These are phyloP conservation scores for Acacia confusa DNA, from an alignment of 306 rosid genomes.

Conservation along the genomic window DNA sequence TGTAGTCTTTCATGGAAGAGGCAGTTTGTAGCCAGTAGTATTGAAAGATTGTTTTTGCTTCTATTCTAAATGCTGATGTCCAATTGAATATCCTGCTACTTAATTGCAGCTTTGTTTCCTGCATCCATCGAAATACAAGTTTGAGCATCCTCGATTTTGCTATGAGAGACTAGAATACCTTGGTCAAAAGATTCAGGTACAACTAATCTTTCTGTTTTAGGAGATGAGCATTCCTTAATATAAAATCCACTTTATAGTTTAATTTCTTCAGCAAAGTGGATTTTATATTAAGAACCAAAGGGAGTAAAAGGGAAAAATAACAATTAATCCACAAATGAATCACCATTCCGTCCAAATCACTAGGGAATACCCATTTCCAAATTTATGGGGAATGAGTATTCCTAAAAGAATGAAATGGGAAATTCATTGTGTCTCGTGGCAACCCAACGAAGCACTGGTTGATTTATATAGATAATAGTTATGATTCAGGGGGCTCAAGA, in stretches of 20 bases:
- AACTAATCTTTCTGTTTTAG: conserved; percentile 11
- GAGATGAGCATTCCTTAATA: too few species aligned
- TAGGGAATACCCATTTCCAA: background rate
- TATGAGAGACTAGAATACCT: conserved; percentile 85
- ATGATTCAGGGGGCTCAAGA: conserved; percentile 2
- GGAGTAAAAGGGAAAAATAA: too few species aligned
- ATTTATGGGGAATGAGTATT: too few species aligned
- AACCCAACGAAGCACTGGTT: background rate
- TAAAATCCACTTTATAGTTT: too few species aligned
- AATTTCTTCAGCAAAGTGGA: too few species aligned
- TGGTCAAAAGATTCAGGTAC: conserved; percentile 96
- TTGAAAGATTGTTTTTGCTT: conserved; percentile 11
- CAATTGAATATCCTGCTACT: conserved; percentile 21
- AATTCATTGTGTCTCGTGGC: too few species aligned
- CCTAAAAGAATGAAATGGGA: too few species aligned
- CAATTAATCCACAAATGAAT: too few species aligned
- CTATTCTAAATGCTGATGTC: conserved; percentile 29
- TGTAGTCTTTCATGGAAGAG: conserved; percentile 20
- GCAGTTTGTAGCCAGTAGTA: background rate
- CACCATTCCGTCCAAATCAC: too few species aligned
- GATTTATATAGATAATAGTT: background rate
- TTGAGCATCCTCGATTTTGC: conserved; percentile 96
- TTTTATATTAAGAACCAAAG: too few species aligned
- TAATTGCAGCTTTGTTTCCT: conserved; percentile 76
- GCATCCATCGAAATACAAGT: conserved; percentile 93